A percentile compares a stretch with the other conserved stretches of the same genome.
These are phyloP conservation scores for Mallotus repandus DNA, from an alignment of 441 rosid genomes.

Conservation along the genomic window DNA sequence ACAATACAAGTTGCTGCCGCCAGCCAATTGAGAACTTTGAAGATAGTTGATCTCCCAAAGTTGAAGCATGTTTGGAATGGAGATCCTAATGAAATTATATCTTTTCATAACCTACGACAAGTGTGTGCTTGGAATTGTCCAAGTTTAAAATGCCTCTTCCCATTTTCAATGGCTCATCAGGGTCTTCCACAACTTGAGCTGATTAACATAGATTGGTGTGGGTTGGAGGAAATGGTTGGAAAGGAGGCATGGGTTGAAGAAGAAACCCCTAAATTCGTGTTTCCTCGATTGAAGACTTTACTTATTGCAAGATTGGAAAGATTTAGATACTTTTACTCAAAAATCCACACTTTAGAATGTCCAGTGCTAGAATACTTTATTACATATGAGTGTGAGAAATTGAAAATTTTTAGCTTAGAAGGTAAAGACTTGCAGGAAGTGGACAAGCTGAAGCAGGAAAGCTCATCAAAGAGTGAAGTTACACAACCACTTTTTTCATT, in stretches of 20 bases:
- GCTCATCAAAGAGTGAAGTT: not conserved
- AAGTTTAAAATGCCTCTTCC: constrained; percentile 22
- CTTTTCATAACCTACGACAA: constrained; percentile 10
- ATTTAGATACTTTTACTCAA: not conserved
- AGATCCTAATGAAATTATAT: constrained; percentile 21
- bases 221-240: constrained; percentile 23
- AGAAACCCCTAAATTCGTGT: not conserved
- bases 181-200: constrained; percentile 14
- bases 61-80: constrained; percentile 32
- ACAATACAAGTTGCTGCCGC: no score
- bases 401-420: not conserved
- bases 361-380: not conserved
- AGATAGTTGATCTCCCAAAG: not conserved
- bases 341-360: not conserved
- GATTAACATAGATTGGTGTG: constrained; percentile 8
- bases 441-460: no score
- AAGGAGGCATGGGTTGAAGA: not conserved
- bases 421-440: not conserved
- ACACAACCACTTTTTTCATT: constrained; percentile 4
- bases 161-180: constrained; percentile 19
- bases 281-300: not conserved
- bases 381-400: not conserved
- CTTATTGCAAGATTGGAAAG: not conserved
- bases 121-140: constrained; percentile 8
- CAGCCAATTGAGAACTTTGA: not conserved